phyloP scores from a whole-genome alignment of 2,329 filamentous ascomycete genomes.

The Trichoderma atroviride region DNA sequence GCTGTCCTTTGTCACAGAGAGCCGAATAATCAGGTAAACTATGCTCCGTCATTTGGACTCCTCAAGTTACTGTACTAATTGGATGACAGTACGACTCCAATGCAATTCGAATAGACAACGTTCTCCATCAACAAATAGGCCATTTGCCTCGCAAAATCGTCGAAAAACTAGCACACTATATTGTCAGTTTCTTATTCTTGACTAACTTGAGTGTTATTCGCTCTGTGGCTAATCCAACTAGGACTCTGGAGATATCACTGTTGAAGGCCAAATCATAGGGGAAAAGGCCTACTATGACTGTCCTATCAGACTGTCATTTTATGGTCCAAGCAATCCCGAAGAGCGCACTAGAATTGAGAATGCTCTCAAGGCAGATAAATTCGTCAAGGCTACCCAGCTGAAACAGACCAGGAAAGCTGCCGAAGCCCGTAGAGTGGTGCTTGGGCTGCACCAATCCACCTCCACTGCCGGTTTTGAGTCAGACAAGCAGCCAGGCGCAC shows the following conservation, averaged over 20 bases:
- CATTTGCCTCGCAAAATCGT: conserved; percentile 71
- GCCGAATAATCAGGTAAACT: conserved; percentile 59
- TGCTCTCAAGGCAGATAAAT: conserved; percentile 64
- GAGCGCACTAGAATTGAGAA: conserved; percentile 59
- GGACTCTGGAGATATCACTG: conserved; percentile 60
- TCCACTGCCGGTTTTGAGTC: conserved; percentile 43
- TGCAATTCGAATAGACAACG: conserved; percentile 78
- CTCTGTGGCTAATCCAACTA: conserved; percentile 28
- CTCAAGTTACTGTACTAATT: not conserved
- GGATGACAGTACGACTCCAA: conserved; percentile 65
- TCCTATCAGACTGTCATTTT: conserved; percentile 69
- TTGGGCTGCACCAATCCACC: conserved; percentile 45
- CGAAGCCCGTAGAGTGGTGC: conserved; percentile 51
- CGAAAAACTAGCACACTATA: conserved; percentile 71
- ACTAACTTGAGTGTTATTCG: too few species aligned
- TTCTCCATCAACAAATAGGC: conserved; percentile 73
- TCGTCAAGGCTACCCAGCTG: conserved; percentile 61
- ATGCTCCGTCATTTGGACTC: conserved; percentile 9
- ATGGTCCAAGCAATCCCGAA: conserved; percentile 62
- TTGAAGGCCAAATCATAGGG: conserved; percentile 73
- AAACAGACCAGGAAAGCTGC: conserved; percentile 58
- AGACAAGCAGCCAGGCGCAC: conserved; percentile 33
- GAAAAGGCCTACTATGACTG: conserved; percentile 70
- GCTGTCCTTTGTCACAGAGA: conserved; percentile 66
- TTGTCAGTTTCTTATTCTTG: conserved; percentile 51